Base-by-base conservation (phyloP, 2,329 filamentous ascomycete genomes). In the Saccharata proteae region DNA sequence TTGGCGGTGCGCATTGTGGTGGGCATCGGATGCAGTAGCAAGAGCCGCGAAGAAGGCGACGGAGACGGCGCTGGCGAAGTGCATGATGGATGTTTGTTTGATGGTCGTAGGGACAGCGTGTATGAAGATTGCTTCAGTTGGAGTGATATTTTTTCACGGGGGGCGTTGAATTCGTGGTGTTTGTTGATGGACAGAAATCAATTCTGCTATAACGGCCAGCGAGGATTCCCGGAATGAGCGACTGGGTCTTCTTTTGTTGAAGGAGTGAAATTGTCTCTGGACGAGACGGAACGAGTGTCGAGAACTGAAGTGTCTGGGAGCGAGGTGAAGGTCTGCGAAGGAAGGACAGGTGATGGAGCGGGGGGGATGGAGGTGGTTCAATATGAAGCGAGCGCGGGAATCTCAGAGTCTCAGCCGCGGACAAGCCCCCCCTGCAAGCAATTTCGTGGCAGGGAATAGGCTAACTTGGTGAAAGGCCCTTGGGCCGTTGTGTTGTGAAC, bases 211-310 rank as follows among this genome's bases (percentile, higher is more conserved):
- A 21, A 29, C 43, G 38, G 35, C 44, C 40, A 35, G 42, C 35
- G 39, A 42, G n/a, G 21, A 29, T 26, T 42, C 45, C 47, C 47
- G 47, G 46, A 55, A 54, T 39, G 52, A 55, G 46, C 52, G 52
- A 53, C 49, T 53, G 46, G 45, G 18, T 45, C 40, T 38, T 44
- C 37, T 42, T 42, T 46, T 36, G 46, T n/a, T n/a, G n/a, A 53
- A 48, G 29, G 50, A 55, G 42, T 41, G 52, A 40, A 43, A 37
- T 28, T 45, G 51, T 47, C 48, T 46, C 47, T 41, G 40, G 49
- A 42, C 41, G 47, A 41, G 38, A 26, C 1, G 23, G 44, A 47
- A 54, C 45, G 51, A 53, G 41, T 47, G 50, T 52, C 37, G 28
- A 32, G 19, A 44, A 52, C 47, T n/a, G n/a, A n/a, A n/a, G n/a